Conservation (phyloP, 306 rosid genomes). For the Mimosa pudica region DNA sequence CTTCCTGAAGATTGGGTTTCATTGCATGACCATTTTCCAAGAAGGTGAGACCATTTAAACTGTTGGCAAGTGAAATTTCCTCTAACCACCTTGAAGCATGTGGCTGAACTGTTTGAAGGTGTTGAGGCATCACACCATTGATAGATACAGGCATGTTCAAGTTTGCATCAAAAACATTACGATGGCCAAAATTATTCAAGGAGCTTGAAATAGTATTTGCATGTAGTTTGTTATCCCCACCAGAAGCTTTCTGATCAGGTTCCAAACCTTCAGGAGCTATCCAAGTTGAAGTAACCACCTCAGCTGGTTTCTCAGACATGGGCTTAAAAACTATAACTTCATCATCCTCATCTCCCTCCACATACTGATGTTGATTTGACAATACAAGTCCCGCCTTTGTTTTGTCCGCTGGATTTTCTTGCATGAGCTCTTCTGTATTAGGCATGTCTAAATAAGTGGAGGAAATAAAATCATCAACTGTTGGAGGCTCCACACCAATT, state of each 20-base stretch:
- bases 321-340: conserved; percentile 98
- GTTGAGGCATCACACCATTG: conserved; percentile 49
- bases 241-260: conserved; percentile 46
- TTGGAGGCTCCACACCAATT: conserved; percentile 62
- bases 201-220: conserved; percentile 37
- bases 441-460: conserved; percentile 44
- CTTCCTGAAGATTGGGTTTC: conserved; percentile 56
- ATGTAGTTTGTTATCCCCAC: conserved; percentile 44
- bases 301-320: conserved; percentile 65
- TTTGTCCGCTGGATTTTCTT: conserved; percentile 50
- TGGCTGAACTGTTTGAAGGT: conserved; percentile 55
- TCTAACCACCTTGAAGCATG: conserved; percentile 56
- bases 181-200: conserved; percentile 44
- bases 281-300: conserved; percentile 44
- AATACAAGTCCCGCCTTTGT: conserved; percentile 39
- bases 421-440: conserved; percentile 39
- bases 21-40: conserved; percentile 64
- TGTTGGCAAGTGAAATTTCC: conserved; percentile 56
- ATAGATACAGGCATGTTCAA: conserved; percentile 46
- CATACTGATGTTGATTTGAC: conserved; percentile 45
- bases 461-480: conserved; percentile 45
- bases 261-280: conserved; percentile 45
- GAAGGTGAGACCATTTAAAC: conserved; percentile 64
- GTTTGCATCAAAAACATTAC: conserved; percentile 44
- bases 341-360: conserved; percentile 87